Percentiles rank a stretch among this genome's conserved stretches.
phyloP scores from a whole-genome alignment of 169 alveolate species.

The Plasmodium cynomolgi region DNA sequence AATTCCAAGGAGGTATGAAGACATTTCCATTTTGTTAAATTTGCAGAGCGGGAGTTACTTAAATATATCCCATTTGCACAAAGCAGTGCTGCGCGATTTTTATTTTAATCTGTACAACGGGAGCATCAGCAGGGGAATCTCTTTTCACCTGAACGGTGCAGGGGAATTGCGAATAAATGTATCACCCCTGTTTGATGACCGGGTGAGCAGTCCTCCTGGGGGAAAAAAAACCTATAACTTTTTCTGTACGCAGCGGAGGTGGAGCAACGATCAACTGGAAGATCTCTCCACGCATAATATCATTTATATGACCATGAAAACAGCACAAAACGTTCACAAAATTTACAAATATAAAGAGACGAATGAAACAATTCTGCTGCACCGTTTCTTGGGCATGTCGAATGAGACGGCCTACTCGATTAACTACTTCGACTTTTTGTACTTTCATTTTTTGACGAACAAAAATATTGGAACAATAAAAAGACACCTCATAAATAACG shows the following conservation, averaged over 20 bases:
- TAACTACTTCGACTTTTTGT: constrained; percentile 56
- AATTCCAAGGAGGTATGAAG: constrained; percentile 72
- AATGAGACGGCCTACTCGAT: constrained; percentile 22
- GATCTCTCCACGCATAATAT: neutral
- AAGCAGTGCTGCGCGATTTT: constrained; percentile 16
- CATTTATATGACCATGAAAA: neutral
- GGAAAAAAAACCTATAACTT: neutral
- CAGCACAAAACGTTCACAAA: constrained; percentile 11
- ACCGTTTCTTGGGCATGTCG: constrained; percentile 13
- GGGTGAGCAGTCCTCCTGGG: neutral
- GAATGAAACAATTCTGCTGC: constrained; percentile 29
- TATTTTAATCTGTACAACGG: constrained; percentile 29
- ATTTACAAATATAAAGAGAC: constrained; percentile 44
- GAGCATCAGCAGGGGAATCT: constrained; percentile 3
- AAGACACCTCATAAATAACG: neutral
- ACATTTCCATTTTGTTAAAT: constrained; percentile 35
- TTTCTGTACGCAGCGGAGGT: neutral
- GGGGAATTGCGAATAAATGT: neutral
- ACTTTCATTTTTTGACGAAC: constrained; percentile 3
- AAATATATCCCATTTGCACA: constrained; percentile 37
- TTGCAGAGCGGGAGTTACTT: constrained; percentile 19
- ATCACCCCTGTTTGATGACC: neutral
- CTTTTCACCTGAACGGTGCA: neutral
- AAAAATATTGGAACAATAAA: neutral
- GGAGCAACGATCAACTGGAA: neutral